phyloP scores from a whole-genome alignment of 192 early-diverging fungal species.

The Mortierella claussenii region DNA sequence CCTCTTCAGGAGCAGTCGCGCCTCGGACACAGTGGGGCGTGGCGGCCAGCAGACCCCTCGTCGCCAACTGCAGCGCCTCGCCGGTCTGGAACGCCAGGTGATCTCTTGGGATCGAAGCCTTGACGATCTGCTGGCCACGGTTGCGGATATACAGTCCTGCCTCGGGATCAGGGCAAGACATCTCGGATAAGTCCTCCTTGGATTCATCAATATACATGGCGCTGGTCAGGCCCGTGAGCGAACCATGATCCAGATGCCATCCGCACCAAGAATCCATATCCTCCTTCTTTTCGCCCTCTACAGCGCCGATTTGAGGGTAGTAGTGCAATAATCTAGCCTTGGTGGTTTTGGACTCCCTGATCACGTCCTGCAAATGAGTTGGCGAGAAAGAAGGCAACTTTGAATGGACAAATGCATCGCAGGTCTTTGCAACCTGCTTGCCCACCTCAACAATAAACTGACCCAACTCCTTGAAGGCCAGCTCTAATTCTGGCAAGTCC shows the following conservation, averaged over 20 bases:
- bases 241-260: conserved; percentile 73
- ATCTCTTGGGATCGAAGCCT: conserved; percentile 68
- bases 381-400: conserved; percentile 54
- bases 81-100: conserved; percentile 77
- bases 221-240: conserved; percentile 69
- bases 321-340: conserved; percentile 78
- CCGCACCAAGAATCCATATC: conserved; percentile 76
- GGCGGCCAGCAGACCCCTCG: conserved; percentile 62
- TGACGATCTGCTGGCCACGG: conserved; percentile 55
- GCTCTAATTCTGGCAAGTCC: conserved; percentile 61
- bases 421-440: conserved; percentile 61
- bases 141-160: conserved; percentile 71
- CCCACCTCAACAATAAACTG: conserved; percentile 67
- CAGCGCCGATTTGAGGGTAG: conserved; percentile 58
- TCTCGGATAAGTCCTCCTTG: conserved; percentile 43
- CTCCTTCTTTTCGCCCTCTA: conserved; percentile 27
- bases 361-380: conserved; percentile 62
- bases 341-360: conserved; percentile 60
- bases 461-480: conserved; percentile 68
- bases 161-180: conserved; percentile 51
- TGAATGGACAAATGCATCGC: conserved; percentile 65
- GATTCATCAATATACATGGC: conserved; percentile 70
- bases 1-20: conserved; percentile 43
- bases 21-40: conserved; percentile 77
- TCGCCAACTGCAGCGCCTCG: conserved; percentile 67